phyloP scores from a whole-genome alignment of 805 yeast genomes.

The Kazachstania taianensis region DNA sequence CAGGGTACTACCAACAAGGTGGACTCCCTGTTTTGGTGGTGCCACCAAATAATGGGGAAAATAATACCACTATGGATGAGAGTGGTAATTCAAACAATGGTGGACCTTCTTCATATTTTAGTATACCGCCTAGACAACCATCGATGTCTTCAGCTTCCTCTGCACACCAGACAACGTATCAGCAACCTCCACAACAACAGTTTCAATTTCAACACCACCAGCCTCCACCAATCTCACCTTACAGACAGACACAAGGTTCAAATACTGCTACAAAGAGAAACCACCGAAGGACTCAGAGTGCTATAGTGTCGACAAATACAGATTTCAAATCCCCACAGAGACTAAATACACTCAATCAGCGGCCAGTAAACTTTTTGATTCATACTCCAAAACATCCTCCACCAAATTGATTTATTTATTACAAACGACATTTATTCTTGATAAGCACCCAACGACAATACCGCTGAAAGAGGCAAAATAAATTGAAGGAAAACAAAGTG shows the following conservation, averaged over 20 bases:
- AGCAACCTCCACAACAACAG: background rate
- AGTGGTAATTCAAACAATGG: background rate
- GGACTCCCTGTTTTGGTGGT: background rate
- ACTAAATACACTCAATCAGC: conserved; percentile 7
- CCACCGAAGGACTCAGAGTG: conserved; percentile 25
- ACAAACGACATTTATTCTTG: too few species aligned
- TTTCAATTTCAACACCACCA: background rate
- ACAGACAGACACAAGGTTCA: background rate
- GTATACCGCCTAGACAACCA: background rate
- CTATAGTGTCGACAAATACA: conserved; percentile 9
- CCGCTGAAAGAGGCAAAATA: too few species aligned
- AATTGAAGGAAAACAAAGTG: too few species aligned
- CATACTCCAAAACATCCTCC: conserved; percentile 29
- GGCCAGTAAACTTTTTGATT: conserved; percentile 24
- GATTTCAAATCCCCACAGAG: conserved; percentile 10
- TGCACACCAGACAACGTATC: background rate
- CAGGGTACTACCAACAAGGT: background rate
- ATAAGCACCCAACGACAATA: too few species aligned
- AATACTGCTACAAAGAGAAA: conserved; percentile 4
- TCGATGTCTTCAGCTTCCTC: background rate
- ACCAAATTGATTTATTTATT: too few species aligned
- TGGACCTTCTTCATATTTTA: background rate
- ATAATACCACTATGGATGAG: too few species aligned
- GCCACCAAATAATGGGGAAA: conserved; percentile 1
- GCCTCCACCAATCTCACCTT: conserved; percentile 2